Conservation (phyloP, 2,329 filamentous ascomycete genomes). For the Aschersonia sp. region DNA sequence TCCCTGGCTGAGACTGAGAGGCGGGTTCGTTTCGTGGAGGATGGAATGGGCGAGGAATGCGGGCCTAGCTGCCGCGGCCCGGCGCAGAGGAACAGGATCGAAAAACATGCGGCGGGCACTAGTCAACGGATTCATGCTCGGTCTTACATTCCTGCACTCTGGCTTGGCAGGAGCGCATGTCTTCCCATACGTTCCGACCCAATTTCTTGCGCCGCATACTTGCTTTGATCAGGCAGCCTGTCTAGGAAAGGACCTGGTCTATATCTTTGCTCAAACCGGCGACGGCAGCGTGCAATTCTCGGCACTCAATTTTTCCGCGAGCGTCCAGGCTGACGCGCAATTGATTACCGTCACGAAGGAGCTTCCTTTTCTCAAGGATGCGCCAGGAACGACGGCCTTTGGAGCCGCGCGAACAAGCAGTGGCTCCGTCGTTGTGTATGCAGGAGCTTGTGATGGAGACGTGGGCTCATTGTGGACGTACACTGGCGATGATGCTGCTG, state of each 20-base stretch:
- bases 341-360: constrained; percentile 36
- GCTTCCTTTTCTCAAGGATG: constrained; percentile 46
- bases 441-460: constrained; percentile 52
- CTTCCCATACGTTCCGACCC: constrained; percentile 67
- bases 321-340: constrained; percentile 30
- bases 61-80: too few species aligned
- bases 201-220: constrained; percentile 43
- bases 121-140: constrained; percentile 1
- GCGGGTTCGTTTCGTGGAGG: too few species aligned
- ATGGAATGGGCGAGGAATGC: too few species aligned
- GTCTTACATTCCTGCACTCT: constrained; percentile 1
- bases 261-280: constrained; percentile 50
- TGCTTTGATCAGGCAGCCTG: constrained; percentile 24
- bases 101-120: neutral
- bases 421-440: constrained; percentile 59
- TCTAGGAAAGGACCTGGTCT: constrained; percentile 37
- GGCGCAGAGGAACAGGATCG: too few species aligned
- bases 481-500: constrained; percentile 20
- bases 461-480: constrained; percentile 55
- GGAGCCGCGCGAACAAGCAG: constrained; percentile 50
- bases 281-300: constrained; percentile 35
- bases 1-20: too few species aligned
- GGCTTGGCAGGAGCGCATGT: constrained; percentile 20
- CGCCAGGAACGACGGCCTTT: constrained; percentile 40
- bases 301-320: constrained; percentile 49